These are phyloP conservation scores for Alnus rubra DNA, from an alignment of 306 rosid genomes.

Conservation along the genomic window DNA sequence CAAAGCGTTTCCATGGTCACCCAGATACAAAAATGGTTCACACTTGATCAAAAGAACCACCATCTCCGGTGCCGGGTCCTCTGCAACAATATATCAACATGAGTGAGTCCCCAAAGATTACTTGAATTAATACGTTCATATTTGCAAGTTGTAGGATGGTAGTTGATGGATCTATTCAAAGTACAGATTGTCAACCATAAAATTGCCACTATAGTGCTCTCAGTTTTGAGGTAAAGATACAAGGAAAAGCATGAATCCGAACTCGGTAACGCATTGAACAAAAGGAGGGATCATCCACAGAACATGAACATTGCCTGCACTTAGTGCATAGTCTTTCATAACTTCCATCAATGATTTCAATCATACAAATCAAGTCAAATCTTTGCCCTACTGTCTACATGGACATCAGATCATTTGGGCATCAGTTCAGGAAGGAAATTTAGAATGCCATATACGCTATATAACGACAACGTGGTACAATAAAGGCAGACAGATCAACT, in stretches of 20 bases:
- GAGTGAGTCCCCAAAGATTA: neutral
- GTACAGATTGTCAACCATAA: too few species aligned
- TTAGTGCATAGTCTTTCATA: neutral
- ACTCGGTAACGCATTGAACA: neutral
- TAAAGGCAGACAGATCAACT: neutral
- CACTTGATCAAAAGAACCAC: slow-evolving; percentile 60
- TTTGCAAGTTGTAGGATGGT: neutral
- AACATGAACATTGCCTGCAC: neutral
- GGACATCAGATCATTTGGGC: neutral
- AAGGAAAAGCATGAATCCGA: neutral
- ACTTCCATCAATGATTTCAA: neutral
- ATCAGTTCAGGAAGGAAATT: neutral
- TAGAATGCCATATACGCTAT: neutral
- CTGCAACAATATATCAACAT: slow-evolving; percentile 39
- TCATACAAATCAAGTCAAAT: too few species aligned
- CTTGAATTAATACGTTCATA: neutral
- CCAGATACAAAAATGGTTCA: slow-evolving; percentile 23
- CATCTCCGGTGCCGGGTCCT: slow-evolving; percentile 55
- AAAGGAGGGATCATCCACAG: neutral
- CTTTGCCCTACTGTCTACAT: neutral
- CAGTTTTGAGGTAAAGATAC: neutral
- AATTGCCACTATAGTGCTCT: too few species aligned
- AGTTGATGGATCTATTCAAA: too few species aligned
- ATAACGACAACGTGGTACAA: neutral
- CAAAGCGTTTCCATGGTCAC: slow-evolving; percentile 9